A percentile compares a stretch with the other conserved stretches of the same genome.
Conservation (phyloP, 257 asterid genomes). For the Solanum paucissectum region DNA sequence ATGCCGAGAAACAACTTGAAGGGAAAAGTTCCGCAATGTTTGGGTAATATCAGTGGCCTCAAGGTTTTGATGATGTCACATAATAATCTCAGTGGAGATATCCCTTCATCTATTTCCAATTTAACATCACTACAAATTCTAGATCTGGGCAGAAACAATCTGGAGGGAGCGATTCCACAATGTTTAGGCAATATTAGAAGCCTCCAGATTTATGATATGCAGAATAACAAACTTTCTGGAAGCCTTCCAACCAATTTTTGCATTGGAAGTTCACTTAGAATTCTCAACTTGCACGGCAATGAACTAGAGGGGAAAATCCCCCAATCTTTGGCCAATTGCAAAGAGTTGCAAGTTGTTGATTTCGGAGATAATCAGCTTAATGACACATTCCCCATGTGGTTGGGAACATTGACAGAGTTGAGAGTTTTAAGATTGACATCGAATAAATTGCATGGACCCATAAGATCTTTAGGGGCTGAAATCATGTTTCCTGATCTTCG, state of each 20-base stretch:
- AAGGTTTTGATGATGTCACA: not conserved
- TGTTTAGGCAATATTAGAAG: not conserved
- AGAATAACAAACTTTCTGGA: not conserved
- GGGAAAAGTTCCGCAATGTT: too few species aligned
- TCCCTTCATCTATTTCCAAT: not conserved
- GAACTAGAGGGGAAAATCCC: not conserved
- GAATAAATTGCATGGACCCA: not conserved
- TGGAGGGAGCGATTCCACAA: not conserved
- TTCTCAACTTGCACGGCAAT: not conserved
- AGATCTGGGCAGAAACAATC: not conserved
- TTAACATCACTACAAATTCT: not conserved
- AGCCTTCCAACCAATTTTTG: not conserved
- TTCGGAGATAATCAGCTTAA: not conserved
- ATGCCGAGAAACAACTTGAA: too few species aligned
- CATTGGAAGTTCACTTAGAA: not conserved
- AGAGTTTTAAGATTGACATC: not conserved
- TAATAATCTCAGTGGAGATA: not conserved
- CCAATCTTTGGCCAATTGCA: not conserved
- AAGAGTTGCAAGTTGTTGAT: not conserved
- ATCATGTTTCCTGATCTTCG: not conserved
- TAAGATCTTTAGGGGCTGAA: not conserved
- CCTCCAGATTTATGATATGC: not conserved
- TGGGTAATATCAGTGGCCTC: not conserved
- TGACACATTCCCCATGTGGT: not conserved
- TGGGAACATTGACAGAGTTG: not conserved